These are phyloP conservation scores for Aspergillus cavernicola DNA, from an alignment of 495 filamentous ascomycete species.

Conservation along the genomic window DNA sequence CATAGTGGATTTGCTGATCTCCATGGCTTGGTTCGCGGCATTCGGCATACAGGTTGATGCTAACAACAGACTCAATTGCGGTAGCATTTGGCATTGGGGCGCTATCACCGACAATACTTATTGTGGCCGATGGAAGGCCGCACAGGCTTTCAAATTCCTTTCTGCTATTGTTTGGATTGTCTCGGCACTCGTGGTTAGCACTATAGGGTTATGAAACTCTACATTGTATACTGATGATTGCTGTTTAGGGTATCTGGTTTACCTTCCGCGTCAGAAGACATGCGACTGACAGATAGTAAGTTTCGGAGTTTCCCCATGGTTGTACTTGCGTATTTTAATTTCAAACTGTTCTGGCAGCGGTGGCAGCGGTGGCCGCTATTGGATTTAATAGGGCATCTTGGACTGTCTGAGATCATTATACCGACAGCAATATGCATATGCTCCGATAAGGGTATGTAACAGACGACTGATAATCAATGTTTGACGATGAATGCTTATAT, in stretches of 20 bases:
- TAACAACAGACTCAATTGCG: slow-evolving; percentile 48
- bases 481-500: not conserved
- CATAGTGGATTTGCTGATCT: slow-evolving; percentile 55
- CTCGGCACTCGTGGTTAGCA: slow-evolving; percentile 50
- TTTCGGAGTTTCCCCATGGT: not conserved
- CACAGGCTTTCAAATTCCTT: slow-evolving; percentile 63
- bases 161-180: slow-evolving; percentile 65
- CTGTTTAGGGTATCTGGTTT: slow-evolving; percentile 38
- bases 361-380: not conserved
- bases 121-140: slow-evolving; percentile 63
- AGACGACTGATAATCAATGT: not conserved
- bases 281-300: slow-evolving; percentile 17
- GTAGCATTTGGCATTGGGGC: slow-evolving; percentile 50
- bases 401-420: not conserved
- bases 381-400: not conserved
- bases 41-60: slow-evolving; percentile 61
- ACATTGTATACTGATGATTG: not conserved
- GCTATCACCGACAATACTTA: slow-evolving; percentile 31
- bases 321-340: not conserved
- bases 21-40: slow-evolving; percentile 59
- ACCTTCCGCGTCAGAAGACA: slow-evolving; percentile 33
- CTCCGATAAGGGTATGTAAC: not conserved
- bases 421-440: not conserved
- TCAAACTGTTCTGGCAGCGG: too few species aligned
- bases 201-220: not conserved